These are phyloP conservation scores for Brassica napus DNA, from an alignment of 345 rosid species.

Conservation along the genomic window Da-Ae NC_063436.1:7777001-7777500, in stretches of 20 bases:
- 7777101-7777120: constrained; percentile 16
- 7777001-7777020: constrained; percentile 31
- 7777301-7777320: background rate
- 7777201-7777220: background rate
- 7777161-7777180: background rate
- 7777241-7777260: background rate
- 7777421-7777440: background rate
- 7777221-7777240: background rate
- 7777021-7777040: constrained; percentile 45
- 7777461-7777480: background rate
- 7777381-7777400: background rate
- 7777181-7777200: background rate
- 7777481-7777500: constrained; percentile 1
- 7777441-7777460: background rate
- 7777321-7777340: background rate
- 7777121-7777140: constrained; percentile 2
- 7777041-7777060: constrained; percentile 44
- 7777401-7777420: background rate
- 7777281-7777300: background rate
- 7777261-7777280: background rate
- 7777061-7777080: constrained; percentile 27
- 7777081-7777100: constrained; percentile 40
- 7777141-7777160: constrained; percentile 6
- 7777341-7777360: background rate
- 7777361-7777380: background rate